Base-by-base conservation (phyloP, 768 basidiomycete species). In the Kwoniella sp. region DNA sequence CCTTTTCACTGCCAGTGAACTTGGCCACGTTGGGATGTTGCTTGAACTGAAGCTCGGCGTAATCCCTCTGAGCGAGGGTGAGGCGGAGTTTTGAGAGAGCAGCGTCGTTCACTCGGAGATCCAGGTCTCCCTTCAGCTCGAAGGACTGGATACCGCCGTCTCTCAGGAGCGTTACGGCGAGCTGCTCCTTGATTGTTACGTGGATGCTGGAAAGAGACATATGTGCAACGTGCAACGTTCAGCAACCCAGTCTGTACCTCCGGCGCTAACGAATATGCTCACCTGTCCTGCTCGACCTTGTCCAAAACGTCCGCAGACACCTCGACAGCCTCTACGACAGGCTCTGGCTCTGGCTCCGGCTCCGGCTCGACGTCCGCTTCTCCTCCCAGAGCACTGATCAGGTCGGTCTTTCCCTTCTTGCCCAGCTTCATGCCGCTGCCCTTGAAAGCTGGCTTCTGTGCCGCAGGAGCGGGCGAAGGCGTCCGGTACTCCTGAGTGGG, bases 361-460 rank as follows among this genome's bases (percentile, higher is more conserved):
- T 72, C 58, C 72, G 64, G 45, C 63, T 74, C 77, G 38, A 75
- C 73, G 30, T 79, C 81, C 17, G 68, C 74, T 65, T 91, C 90
- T 1, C 89, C 89, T 11, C 93, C 94, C 9, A 98, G 84, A 1
- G 91, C 90, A 75, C 45, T 57, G 45, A 94, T 80, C 23, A 96
- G 80, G 68, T 95, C 94, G 4, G 90, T 88, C 76, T 89, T 90
- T 29, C 88, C 89, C 82, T 91, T 94, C 83, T 95, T 97, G 34
- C 95, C 94, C 15, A 99, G 86, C 74, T 98, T 97, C 95, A 99
- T 97, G 26, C 95, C 95, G 11, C 88, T 85, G 48, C 90, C 87
- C 83, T 95, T 96, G 87, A 98, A 98, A 4, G 90, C 86, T 13
- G 92, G 90, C 1, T 79, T 78, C 20, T 61, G 41, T 13, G 54